Percentiles rank a stretch among this genome's conserved stretches.
phyloP scores from a whole-genome alignment of 305 asterid species.

The Fraxinus angustifolia region DNA sequence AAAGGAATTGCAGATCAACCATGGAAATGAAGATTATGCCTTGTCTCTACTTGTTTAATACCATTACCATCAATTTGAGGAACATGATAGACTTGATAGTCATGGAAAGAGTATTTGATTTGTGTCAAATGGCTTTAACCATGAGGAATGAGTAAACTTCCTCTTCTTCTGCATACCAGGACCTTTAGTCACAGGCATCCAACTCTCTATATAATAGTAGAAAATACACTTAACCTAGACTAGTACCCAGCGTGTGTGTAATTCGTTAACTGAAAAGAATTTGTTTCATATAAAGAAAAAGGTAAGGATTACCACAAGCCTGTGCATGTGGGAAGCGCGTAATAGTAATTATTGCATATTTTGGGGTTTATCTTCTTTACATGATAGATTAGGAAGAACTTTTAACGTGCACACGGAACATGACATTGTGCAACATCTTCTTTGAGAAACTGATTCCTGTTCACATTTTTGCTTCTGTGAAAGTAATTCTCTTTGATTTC shows the following conservation, averaged over 20 bases:
- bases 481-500: constrained; percentile 5
- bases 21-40: not conserved
- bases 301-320: constrained; percentile 12
- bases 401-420: constrained; percentile 20
- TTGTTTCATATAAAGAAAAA: constrained; percentile 15
- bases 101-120: constrained; percentile 13
- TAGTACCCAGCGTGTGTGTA: constrained; percentile 10
- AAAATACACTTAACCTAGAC: constrained; percentile 4
- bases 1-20: constrained; percentile 5
- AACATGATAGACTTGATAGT: constrained; percentile 10
- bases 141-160: constrained; percentile 11
- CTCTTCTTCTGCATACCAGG: constrained; percentile 1
- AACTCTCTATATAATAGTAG: not conserved
- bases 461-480: constrained; percentile 25
- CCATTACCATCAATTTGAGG: constrained; percentile 23
- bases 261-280: constrained; percentile 23
- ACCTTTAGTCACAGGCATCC: not conserved
- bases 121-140: constrained; percentile 9
- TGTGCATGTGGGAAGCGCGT: constrained; percentile 27
- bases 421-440: constrained; percentile 18
- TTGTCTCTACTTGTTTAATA: not conserved
- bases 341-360: constrained; percentile 15
- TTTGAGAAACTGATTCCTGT: constrained; percentile 23
- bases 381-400: constrained; percentile 18
- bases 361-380: constrained; percentile 15